phyloP scores from a whole-genome alignment of 208 protist genomes.

The Acanthamoeba castellanii region DNA sequence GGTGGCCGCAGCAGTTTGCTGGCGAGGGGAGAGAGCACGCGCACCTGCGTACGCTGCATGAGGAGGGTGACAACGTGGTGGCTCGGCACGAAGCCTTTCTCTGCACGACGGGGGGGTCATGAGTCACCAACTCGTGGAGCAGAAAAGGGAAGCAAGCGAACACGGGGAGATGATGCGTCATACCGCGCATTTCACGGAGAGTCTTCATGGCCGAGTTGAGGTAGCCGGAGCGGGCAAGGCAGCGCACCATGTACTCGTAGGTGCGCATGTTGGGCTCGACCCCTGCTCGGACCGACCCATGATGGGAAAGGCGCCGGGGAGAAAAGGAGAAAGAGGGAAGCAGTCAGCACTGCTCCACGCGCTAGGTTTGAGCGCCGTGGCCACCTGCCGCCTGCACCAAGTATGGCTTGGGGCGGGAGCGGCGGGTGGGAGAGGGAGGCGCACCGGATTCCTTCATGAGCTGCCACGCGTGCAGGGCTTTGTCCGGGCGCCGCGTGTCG shows the following conservation, averaged over 20 bases:
- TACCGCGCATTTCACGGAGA: constrained; percentile 39
- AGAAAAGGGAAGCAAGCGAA: not conserved
- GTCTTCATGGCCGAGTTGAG: constrained; percentile 45
- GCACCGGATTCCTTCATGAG: constrained; percentile 33
- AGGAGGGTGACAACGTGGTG: not conserved
- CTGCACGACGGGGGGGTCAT: not conserved
- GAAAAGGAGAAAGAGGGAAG: not conserved
- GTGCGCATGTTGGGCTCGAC: constrained; percentile 46
- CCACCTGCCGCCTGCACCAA: not conserved
- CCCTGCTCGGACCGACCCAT: too few relatives aligned
- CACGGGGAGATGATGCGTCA: not conserved
- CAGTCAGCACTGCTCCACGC: not conserved
- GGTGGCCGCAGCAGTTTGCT: not conserved
- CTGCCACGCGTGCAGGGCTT: constrained; percentile 15
- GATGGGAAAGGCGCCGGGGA: not conserved
- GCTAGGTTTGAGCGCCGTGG: not conserved
- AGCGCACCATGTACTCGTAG: constrained; percentile 31
- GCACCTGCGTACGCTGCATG: constrained; percentile 6
- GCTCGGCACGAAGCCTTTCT: constrained; percentile 20
- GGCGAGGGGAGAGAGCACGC: not conserved
- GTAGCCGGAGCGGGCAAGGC: not conserved
- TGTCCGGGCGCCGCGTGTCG: constrained; percentile 13
- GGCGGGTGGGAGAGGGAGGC: not conserved
- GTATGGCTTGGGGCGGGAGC: not conserved
- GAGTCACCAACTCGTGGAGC: not conserved